A percentile compares a stretch with the other conserved stretches of the same genome.
phyloP scores from a whole-genome alignment of 1,139 yeast genomes.

The Arxiozyma slooffiae region DNA sequence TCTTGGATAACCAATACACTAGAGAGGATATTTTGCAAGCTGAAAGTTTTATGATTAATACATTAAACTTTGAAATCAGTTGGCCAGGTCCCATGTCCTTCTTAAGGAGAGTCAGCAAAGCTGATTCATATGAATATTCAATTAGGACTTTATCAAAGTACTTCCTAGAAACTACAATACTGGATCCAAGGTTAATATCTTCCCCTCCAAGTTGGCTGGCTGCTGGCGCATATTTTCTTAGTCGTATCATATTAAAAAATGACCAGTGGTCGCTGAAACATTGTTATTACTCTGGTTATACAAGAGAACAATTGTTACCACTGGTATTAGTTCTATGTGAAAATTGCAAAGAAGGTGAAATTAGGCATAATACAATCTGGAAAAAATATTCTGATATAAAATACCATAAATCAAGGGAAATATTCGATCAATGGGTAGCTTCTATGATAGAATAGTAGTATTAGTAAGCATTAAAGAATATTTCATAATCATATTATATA shows the following conservation, averaged over 20 bases:
- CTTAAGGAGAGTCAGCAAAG: conserved; percentile 83
- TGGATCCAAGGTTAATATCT: conserved; percentile 82
- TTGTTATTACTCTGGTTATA: conserved; percentile 83
- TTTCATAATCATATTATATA: not conserved
- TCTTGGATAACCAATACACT: conserved; percentile 83
- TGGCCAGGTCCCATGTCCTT: conserved; percentile 99
- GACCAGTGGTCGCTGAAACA: conserved; percentile 72
- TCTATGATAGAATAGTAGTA: not conserved
- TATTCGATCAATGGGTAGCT: conserved; percentile 65
- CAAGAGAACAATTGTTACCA: conserved; percentile 72
- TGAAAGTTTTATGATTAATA: conserved; percentile 85
- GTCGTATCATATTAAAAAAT: conserved; percentile 54
- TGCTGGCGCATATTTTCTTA: conserved; percentile 82
- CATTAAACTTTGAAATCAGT: conserved; percentile 85
- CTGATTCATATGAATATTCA: conserved; percentile 91
- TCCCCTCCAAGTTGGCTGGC: conserved; percentile 94
- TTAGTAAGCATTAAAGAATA: not conserved
- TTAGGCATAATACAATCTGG: conserved; percentile 71
- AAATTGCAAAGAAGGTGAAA: conserved; percentile 59
- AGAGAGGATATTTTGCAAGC: conserved; percentile 80
- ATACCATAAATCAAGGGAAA: conserved; percentile 66
- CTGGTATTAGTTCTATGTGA: conserved; percentile 62
- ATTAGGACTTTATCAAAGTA: conserved; percentile 90
- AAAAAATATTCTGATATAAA: conserved; percentile 82
- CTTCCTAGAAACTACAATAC: conserved; percentile 76